These are phyloP conservation scores for Ceratopteris richardii DNA, from an alignment of 75 land plant species.

Conservation along the genomic window DNA sequence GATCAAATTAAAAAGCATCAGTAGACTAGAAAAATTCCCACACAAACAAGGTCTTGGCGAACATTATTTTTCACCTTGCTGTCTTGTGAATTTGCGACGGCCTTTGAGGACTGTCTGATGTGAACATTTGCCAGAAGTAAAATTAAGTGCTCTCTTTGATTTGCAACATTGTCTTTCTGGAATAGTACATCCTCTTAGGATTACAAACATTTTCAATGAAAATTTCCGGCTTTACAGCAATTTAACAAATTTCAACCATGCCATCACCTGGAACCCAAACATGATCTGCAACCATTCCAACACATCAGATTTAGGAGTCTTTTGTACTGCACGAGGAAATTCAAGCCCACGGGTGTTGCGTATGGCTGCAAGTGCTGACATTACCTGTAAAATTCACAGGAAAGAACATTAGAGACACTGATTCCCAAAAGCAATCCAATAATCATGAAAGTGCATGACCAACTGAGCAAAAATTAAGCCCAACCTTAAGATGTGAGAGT, in stretches of 20 bases:
- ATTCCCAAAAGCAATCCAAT: too few species aligned
- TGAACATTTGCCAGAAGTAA: conserved; percentile 96
- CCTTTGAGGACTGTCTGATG: conserved; percentile 61
- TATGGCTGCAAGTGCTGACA: conserved; percentile 72
- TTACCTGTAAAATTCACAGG: conserved; percentile 49
- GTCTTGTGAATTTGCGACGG: conserved; percentile 54
- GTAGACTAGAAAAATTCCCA: neutral
- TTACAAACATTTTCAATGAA: too few species aligned
- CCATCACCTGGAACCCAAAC: conserved; percentile 95
- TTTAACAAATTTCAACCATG: too few species aligned
- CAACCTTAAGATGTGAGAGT: too few species aligned
- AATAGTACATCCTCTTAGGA: conserved; percentile 1
- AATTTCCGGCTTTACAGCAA: too few species aligned
- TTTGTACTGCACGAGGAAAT: conserved; percentile 46
- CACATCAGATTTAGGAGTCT: conserved; percentile 59
- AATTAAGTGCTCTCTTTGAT: conserved; percentile 96
- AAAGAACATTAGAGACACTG: too few species aligned
- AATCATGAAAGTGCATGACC: too few species aligned
- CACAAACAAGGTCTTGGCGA: neutral
- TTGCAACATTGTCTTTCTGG: conserved; percentile 92
- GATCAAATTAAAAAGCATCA: neutral
- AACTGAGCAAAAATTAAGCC: too few species aligned
- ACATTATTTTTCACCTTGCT: conserved; percentile 42
- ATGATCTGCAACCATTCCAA: conserved; percentile 95
- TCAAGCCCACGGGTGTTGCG: conserved; percentile 84